Evolutionary conservation across 176 grass and related monocot genomes (phyloP), one percentile per base, ranked within the genome.

Genomic region (Oryza glaberrima): DNA sequence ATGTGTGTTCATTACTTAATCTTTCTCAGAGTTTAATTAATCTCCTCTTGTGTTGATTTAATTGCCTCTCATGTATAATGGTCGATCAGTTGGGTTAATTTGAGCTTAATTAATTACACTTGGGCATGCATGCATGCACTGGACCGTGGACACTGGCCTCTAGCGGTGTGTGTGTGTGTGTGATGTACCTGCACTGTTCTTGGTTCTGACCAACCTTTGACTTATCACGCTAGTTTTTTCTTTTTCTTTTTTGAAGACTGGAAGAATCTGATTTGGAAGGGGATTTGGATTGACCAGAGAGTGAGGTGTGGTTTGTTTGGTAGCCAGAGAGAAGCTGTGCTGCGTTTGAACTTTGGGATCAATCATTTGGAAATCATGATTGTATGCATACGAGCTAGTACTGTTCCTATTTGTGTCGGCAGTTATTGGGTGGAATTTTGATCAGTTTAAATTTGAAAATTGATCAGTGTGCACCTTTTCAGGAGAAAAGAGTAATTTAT

Each of bases 341-440:
- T 41, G 7, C 22, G 32, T 86, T 90, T 86, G 67, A 81, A 77
- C 77, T 90, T 19, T 15, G n/a, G 34, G 16, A 60, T 74, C 88
- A 86, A 83, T 90, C 79, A 90, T 86, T 79, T 69, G 61, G 48
- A 78, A 71, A 82, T 65, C 67, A 83, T 65, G 9, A 81, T 44
- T 71, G 54, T 12, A 17, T 30, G 14, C 51, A 14, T 48, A 48
- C 46, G 11, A 14, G 16, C 51, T 40, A 40, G 38, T 40, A 40
- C 38, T 40, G 35, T 7, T 51, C 12, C 38, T 5, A 25, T 9
- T 8, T 30, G 15, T 20, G 28, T 30, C 56, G 56, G 56, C 56
- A 61, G 22, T n/a, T 61, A 61, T 61, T 61, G 56, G 17, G 17
- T 20, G 54, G 56, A n/a, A 20, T 61, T 61, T n/a, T 61, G 0